Evolutionary conservation across 768 basidiomycete genomes (phyloP), one percentile per base, ranked within the genome.

Genomic region (Termitomyces sp.): DNA sequence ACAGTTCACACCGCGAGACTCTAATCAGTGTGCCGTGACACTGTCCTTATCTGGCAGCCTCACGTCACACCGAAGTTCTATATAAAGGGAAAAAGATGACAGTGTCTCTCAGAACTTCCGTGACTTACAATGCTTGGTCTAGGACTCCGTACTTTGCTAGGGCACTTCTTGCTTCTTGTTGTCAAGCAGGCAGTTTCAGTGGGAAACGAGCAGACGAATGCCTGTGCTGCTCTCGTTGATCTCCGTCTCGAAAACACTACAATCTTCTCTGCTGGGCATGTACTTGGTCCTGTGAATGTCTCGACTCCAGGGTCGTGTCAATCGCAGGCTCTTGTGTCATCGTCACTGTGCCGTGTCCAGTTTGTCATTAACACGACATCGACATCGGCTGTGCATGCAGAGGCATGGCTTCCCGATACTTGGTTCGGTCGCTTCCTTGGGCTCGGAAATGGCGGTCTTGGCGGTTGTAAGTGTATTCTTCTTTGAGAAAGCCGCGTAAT

Each of bases 371-470:
- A 56, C 14, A 59, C 58, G 1, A 56, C 58, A 14, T 20, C 48
- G 2, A 59, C 54, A 26, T 56, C 58, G 18, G 20, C 26, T 12
- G 58, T 59, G 5, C 50, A 59, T 38, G 54, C 58, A 36, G 58
- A 59, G 28, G 54, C 49, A 28, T 59, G 58, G 58, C 58, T 59
- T 22, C 58, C 58, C 1, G 58, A 59, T n/a, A 28, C 26, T 14
- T 59, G 58, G 58, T 56, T 50, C 24, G 58, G 58, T 20, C 54
- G 58, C 12, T 56, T 59, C 8, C 40, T 59, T 5, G 58, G 48
- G 12, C 24, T 59, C 1, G 58, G 58, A 1, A 59, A 59, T 24
- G 58, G 54, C 7, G 58, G 58, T 22, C 10, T 56, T 3, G 48
- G 32, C 3, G 58, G 58, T 26, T 56, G 49, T 56, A 32, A 10